A percentile compares a stretch with the other conserved stretches of the same genome.
phyloP scores from a whole-genome alignment of 2,329 filamentous ascomycete genomes.

The Lachnellula occidentalis region DNA sequence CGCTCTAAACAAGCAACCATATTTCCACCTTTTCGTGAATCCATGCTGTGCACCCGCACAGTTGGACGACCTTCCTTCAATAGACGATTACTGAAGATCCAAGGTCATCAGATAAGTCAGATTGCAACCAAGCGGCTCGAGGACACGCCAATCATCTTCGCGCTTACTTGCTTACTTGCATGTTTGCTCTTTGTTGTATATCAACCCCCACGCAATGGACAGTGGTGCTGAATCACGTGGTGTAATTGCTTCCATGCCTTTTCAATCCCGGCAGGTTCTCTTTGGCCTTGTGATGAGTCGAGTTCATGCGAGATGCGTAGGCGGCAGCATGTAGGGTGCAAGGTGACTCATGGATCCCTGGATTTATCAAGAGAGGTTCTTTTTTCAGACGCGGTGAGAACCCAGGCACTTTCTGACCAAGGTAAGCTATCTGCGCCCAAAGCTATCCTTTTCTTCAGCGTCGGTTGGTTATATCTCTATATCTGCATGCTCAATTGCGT shows the following conservation, averaged over 20 bases:
- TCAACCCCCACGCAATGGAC: not conserved
- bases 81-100: not conserved
- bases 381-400: too few relatives aligned
- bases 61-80: not conserved
- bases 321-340: too few relatives aligned
- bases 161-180: not conserved
- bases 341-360: too few relatives aligned
- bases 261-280: not conserved
- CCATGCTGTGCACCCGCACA: not conserved
- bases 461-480: too few relatives aligned
- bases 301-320: too few relatives aligned
- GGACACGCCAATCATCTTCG: not conserved
- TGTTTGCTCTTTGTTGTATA: not conserved
- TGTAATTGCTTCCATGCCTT: not conserved
- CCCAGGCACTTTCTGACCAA: too few relatives aligned
- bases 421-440: too few relatives aligned
- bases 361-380: too few relatives aligned
- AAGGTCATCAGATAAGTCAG: not conserved
- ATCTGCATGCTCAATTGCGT: too few relatives aligned
- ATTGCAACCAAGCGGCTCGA: not conserved
- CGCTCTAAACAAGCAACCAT: not conserved
- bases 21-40: not conserved
- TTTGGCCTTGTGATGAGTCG: too few relatives aligned
- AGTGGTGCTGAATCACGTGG: not conserved
- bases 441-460: too few relatives aligned